phyloP scores from a whole-genome alignment of 1,139 yeast species.

The Zygotorulaspora mrakii region DNA sequence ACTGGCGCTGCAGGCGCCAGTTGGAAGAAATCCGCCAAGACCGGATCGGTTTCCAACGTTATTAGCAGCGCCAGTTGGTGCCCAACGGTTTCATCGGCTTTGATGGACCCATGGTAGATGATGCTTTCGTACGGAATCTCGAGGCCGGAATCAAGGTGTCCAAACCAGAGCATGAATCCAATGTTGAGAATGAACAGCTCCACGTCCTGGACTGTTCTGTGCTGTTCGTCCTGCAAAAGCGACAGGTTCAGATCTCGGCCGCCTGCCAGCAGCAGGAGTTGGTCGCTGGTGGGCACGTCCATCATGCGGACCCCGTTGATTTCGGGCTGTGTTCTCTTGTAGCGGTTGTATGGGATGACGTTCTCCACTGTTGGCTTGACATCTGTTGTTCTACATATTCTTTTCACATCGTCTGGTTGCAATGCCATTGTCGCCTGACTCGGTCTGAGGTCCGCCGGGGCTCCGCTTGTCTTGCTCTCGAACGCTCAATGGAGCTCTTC shows the following conservation, averaged over 20 bases:
- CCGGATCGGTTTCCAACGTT: constrained; percentile 31
- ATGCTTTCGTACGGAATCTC: constrained; percentile 37
- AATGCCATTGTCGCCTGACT: background rate
- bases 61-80: constrained; percentile 29
- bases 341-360: constrained; percentile 35
- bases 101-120: constrained; percentile 36
- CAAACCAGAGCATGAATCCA: constrained; percentile 40
- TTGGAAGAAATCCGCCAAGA: constrained; percentile 27
- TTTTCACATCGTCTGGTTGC: constrained; percentile 4
- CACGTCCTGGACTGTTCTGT: constrained; percentile 22
- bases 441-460: too few species aligned
- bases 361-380: constrained; percentile 40
- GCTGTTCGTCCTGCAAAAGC: constrained; percentile 15
- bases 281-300: constrained; percentile 25
- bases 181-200: constrained; percentile 40
- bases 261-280: constrained; percentile 41
- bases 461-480: too few species aligned
- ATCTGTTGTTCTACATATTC: constrained; percentile 23
- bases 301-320: constrained; percentile 16
- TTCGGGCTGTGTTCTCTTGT: constrained; percentile 33
- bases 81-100: constrained; percentile 22
- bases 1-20: constrained; percentile 3
- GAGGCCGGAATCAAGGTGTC: constrained; percentile 35
- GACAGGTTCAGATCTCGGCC: constrained; percentile 38
- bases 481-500: too few species aligned